Evolutionary conservation across 202 grass and related monocot genomes (phyloP).

Genomic region (Panicum virgatum): DNA sequence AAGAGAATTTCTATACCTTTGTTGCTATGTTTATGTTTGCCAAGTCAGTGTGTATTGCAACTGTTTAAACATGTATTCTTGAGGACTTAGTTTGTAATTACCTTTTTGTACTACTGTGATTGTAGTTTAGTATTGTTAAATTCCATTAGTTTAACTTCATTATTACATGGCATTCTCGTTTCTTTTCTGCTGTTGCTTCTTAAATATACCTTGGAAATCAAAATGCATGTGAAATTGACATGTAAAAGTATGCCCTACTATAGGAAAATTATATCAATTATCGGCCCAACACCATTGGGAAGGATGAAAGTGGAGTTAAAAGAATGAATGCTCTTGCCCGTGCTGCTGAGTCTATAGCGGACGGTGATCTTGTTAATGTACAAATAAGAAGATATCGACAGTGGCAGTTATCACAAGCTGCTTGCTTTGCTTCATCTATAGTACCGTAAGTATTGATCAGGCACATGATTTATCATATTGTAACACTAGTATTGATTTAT

Average conservation of each 20-base stretch:
- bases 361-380: slow-evolving; percentile 96
- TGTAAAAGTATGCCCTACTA: slow-evolving; percentile 8
- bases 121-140: neutral
- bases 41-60: neutral
- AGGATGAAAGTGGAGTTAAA: slow-evolving; percentile 98
- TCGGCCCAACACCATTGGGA: slow-evolving; percentile 65
- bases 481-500: slow-evolving; percentile 14
- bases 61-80: slow-evolving; percentile 9
- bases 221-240: slow-evolving; percentile 16
- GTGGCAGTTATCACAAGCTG: slow-evolving; percentile 93
- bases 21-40: neutral
- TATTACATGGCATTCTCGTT: neutral
- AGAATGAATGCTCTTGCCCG: slow-evolving; percentile 81
- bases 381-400: slow-evolving; percentile 99
- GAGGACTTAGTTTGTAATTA: neutral
- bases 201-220: slow-evolving; percentile 1
- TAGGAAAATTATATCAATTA: slow-evolving; percentile 99
- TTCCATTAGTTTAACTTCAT: neutral
- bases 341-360: slow-evolving; percentile 86
- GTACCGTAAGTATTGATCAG: slow-evolving; percentile 76
- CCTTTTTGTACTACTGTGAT: neutral
- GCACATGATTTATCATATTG: slow-evolving; percentile 3
- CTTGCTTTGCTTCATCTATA: slow-evolving; percentile 89
- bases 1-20: neutral
- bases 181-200: neutral